A percentile compares a stretch with the other conserved stretches of the same genome.
Conservation (phyloP, 2,329 filamentous ascomycete species). For the Bipolaris bicolor region DNA sequence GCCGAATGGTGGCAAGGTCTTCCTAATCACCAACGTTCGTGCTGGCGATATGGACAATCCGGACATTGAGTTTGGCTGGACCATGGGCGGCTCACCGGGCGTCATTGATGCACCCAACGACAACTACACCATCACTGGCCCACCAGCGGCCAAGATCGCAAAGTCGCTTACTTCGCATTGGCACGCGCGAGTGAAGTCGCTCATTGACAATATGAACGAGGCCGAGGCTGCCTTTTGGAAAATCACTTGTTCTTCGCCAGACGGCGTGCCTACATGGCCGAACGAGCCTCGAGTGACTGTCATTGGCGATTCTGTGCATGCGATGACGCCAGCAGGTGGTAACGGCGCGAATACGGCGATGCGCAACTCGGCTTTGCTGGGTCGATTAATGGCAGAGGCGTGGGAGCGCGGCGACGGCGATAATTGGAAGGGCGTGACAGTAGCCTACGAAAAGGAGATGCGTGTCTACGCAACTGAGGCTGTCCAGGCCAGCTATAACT, state of each 20-base stretch:
- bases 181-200: conserved; percentile 61
- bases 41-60: conserved; percentile 65
- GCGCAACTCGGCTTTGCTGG: conserved; percentile 50
- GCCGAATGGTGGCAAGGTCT: conserved; percentile 54
- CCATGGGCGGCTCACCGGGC: conserved; percentile 64
- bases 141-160: conserved; percentile 63
- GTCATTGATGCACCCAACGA: conserved; percentile 65
- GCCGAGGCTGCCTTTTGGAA: conserved; percentile 69
- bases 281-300: conserved; percentile 61
- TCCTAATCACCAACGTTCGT: conserved; percentile 69
- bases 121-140: conserved; percentile 64
- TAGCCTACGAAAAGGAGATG: conserved; percentile 48
- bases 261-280: conserved; percentile 65
- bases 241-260: conserved; percentile 67
- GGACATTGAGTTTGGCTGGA: conserved; percentile 66
- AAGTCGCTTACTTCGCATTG: conserved; percentile 61
- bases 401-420: conserved; percentile 29
- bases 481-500: conserved; percentile 61
- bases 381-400: conserved; percentile 45
- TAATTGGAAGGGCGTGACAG: conserved; percentile 44
- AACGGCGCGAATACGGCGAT: conserved; percentile 56
- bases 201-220: conserved; percentile 65
- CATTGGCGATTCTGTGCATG: conserved; percentile 55
- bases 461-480: conserved; percentile 44
- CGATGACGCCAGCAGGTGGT: conserved; percentile 56